Evolutionary conservation across 2,329 filamentous ascomycete genomes (phyloP).

Genomic region (Purpureocillium lavendulum): DNA sequence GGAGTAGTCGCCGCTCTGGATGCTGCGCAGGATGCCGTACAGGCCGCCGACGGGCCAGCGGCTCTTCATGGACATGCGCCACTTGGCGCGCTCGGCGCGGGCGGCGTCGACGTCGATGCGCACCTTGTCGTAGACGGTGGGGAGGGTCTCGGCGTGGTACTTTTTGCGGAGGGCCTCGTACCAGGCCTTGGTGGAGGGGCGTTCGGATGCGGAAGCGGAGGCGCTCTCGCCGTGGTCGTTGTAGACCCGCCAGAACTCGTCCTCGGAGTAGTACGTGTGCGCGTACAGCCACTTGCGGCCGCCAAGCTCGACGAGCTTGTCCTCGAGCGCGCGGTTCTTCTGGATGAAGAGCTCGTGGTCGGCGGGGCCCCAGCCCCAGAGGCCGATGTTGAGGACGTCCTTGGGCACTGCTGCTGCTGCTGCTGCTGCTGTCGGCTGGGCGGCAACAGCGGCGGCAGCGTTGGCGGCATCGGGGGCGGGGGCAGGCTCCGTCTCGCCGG

Average conservation of each 20-base stretch:
- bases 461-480: background rate
- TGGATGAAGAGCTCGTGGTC: slow-evolving; percentile 50
- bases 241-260: slow-evolving; percentile 62
- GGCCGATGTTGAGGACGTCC: slow-evolving; percentile 54
- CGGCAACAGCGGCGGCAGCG: background rate
- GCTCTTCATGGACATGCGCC: slow-evolving; percentile 35
- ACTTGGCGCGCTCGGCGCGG: slow-evolving; percentile 25
- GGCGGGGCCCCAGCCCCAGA: slow-evolving; percentile 70
- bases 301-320: slow-evolving; percentile 57
- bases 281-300: slow-evolving; percentile 87
- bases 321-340: slow-evolving; percentile 64
- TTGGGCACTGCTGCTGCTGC: slow-evolving; percentile 9
- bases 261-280: slow-evolving; percentile 71
- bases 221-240: slow-evolving; percentile 14
- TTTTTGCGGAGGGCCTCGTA: slow-evolving; percentile 56
- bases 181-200: slow-evolving; percentile 30
- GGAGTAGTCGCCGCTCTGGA: slow-evolving; percentile 47
- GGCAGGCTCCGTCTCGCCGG: slow-evolving; percentile 22
- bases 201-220: too few relatives aligned
- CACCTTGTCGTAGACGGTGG: slow-evolving; percentile 65
- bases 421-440: slow-evolving; percentile 5
- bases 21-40: slow-evolving; percentile 51
- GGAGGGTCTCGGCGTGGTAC: slow-evolving; percentile 53
- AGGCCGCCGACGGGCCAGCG: slow-evolving; percentile 49
- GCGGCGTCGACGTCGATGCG: slow-evolving; percentile 43